These are phyloP conservation scores for Hyaloscypha finlandica DNA, from an alignment of 495 filamentous ascomycete species.

Conservation along the genomic window DNA sequence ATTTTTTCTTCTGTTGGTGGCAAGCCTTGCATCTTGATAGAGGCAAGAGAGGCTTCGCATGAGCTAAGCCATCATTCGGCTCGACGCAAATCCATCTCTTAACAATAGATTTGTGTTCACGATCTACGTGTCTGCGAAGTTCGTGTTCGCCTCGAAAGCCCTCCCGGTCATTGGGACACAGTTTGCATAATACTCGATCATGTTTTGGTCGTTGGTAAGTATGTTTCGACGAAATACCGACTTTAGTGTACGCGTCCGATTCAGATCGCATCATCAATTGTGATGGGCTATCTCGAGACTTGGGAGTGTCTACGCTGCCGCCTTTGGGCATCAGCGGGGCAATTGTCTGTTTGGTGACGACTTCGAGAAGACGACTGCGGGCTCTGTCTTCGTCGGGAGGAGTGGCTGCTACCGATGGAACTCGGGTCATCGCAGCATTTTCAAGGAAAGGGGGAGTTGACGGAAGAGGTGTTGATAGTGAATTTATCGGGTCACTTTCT, in stretches of 20 bases:
- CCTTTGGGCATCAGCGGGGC: too few relatives aligned
- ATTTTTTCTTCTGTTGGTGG: slow-evolving; percentile 63
- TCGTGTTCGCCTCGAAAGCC: slow-evolving; percentile 96
- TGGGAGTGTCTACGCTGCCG: too few relatives aligned
- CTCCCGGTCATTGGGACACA: slow-evolving; percentile 75
- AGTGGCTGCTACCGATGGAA: too few relatives aligned
- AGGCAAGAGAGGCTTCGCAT: slow-evolving; percentile 56
- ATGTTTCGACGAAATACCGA: slow-evolving; percentile 30
- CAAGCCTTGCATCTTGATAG: slow-evolving; percentile 90
- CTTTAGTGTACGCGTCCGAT: too few relatives aligned
- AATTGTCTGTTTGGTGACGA: too few relatives aligned
- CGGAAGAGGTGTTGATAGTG: too few relatives aligned
- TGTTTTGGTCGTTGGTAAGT: slow-evolving; percentile 76
- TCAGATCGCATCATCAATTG: too few relatives aligned
- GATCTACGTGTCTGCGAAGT: slow-evolving; percentile 80
- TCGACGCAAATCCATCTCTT: slow-evolving; percentile 82
- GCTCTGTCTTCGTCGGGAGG: too few relatives aligned
- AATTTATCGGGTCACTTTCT: too few relatives aligned
- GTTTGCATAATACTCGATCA: slow-evolving; percentile 70
- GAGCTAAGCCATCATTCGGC: slow-evolving; percentile 41
- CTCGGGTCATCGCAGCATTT: too few relatives aligned
- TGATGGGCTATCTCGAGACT: slow-evolving; percentile 37
- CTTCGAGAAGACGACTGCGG: too few relatives aligned
- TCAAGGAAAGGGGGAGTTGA: too few relatives aligned
- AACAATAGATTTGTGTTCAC: slow-evolving; percentile 70